Evolutionary conservation across 2,329 filamentous ascomycete species (phyloP), one percentile per base, ranked within the genome.

Genomic region (Scedosporium aurantiacum): DNA sequence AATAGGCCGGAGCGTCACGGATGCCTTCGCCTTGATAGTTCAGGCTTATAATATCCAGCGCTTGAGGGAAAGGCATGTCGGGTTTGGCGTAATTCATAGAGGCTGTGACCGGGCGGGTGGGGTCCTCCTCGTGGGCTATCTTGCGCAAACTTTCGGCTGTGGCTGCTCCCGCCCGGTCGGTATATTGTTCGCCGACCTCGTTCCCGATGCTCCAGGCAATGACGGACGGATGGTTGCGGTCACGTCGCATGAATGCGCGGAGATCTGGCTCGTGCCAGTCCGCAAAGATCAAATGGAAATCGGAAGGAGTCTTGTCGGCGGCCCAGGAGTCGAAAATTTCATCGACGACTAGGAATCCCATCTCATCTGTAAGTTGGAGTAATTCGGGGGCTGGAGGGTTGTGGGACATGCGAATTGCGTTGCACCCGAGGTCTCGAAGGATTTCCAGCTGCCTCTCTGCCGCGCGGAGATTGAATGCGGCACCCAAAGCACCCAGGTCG

Each of bases 1-100:
- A 65, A 61, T 74, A 73, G 50, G 61, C 62, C 12, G 65, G 64
- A 5, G 63, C 63, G 64, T 75, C 68, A 5, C 73, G 66, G 54
- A 72, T 71, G 2, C 80, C 80, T 58, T 81, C 78, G 59, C 80
- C 81, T 65, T 83, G 80, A 68, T 83, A 84, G 69, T 83, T 83
- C 4, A 83, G 67, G 21, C 76, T 74, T n/a, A 78, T 68, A 52
- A 82, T 70, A 65, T 82, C 80, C 40, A 82, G 63, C 1, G 71
- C 70, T 0, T 66, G 63, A 2, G 76, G 69, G 37, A 82, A 73
- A 0, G 73, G 65, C 47, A 67, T 72, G 37, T 70, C 69, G 0
- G 79, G 71, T 2, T 68, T 65, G 3, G 79, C 80, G 8, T 65
- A 67, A 68, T 82, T 81, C 75, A 81, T 76, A 0, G 73, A 75